phyloP scores from a whole-genome alignment of 768 basidiomycete genomes.

The Auricularia cornea region DNA sequence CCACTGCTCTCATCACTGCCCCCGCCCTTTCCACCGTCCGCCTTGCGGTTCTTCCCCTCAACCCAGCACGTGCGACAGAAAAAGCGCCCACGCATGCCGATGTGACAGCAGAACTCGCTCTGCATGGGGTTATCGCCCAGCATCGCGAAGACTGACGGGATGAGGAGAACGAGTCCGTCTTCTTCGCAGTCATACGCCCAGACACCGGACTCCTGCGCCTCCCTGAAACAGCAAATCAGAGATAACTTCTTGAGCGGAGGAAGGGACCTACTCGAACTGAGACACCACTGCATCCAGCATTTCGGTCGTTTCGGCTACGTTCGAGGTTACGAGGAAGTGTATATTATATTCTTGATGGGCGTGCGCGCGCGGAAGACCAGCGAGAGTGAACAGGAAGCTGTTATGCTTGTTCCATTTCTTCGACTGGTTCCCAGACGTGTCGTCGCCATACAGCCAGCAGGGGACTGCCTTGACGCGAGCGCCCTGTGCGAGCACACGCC shows the following conservation, averaged over 20 bases:
- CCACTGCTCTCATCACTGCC: not conserved
- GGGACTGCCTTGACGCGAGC: conserved; percentile 9
- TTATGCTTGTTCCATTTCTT: conserved; percentile 26
- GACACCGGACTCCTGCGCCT: conserved; percentile 12
- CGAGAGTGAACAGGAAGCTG: conserved; percentile 18
- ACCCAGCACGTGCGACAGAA: conserved; percentile 18
- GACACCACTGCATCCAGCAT: conserved; percentile 17
- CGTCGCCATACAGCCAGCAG: conserved; percentile 18
- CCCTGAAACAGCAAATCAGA: conserved; percentile 2
- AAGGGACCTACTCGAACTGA: conserved; percentile 12
- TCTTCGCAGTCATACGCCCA: conserved; percentile 12
- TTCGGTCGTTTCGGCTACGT: conserved; percentile 16
- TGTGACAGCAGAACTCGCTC: conserved; percentile 16
- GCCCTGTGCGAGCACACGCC: conserved; percentile 7
- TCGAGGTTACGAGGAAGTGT: conserved; percentile 19
- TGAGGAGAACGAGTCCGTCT: conserved; percentile 22
- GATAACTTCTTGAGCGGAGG: not conserved
- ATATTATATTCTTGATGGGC: conserved; percentile 10
- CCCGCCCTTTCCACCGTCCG: not conserved
- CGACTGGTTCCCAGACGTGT: conserved; percentile 21
- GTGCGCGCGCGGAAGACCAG: conserved; percentile 12
- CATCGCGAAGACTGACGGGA: conserved; percentile 24
- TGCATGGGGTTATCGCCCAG: conserved; percentile 9
- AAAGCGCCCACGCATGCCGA: conserved; percentile 5
- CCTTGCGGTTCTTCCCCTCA: not conserved